These are phyloP conservation scores for Schwanniomyces sp. DNA, from an alignment of 805 yeast species.

Conservation along the genomic window DNA sequence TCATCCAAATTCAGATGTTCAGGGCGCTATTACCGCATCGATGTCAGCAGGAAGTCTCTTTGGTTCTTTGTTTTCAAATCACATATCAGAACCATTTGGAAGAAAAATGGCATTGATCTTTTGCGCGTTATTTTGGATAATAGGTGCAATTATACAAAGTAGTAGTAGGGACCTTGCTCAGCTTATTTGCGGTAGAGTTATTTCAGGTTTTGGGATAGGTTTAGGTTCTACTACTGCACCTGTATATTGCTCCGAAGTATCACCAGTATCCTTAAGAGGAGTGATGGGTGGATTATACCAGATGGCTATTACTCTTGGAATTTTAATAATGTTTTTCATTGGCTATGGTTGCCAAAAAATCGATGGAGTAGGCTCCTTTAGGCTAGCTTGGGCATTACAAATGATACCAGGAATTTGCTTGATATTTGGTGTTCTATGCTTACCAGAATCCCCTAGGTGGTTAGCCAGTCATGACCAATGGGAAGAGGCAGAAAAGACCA, in stretches of 20 bases:
- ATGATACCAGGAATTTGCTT: conserved; percentile 37
- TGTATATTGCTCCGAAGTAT: conserved; percentile 29
- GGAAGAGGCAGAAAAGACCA: conserved; percentile 44
- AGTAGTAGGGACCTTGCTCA: conserved; percentile 23
- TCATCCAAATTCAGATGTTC: conserved; percentile 51
- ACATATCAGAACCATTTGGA: conserved; percentile 28
- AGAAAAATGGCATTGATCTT: conserved; percentile 22
- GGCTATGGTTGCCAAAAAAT: conserved; percentile 47
- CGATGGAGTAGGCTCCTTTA: conserved; percentile 41
- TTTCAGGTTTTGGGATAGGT: conserved; percentile 34
- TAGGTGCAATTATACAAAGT: conserved; percentile 22
- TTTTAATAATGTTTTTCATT: conserved; percentile 14
- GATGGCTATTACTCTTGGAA: conserved; percentile 17
- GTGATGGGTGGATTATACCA: conserved; percentile 22
- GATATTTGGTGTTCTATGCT: conserved; percentile 33
- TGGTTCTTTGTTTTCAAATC: conserved; percentile 19
- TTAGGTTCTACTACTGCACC: conserved; percentile 27
- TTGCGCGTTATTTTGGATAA: conserved; percentile 24
- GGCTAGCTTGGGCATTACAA: conserved; percentile 46
- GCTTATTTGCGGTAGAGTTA: conserved; percentile 25
- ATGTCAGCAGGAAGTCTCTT: conserved; percentile 37
- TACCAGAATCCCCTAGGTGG: conserved; percentile 54
- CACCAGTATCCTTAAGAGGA: conserved; percentile 21
- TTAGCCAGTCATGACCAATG: conserved; percentile 42
- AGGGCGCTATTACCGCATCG: conserved; percentile 72